Evolutionary conservation across 495 filamentous ascomycete species (phyloP).

Genomic region (Chaetomium tenue): DNA sequence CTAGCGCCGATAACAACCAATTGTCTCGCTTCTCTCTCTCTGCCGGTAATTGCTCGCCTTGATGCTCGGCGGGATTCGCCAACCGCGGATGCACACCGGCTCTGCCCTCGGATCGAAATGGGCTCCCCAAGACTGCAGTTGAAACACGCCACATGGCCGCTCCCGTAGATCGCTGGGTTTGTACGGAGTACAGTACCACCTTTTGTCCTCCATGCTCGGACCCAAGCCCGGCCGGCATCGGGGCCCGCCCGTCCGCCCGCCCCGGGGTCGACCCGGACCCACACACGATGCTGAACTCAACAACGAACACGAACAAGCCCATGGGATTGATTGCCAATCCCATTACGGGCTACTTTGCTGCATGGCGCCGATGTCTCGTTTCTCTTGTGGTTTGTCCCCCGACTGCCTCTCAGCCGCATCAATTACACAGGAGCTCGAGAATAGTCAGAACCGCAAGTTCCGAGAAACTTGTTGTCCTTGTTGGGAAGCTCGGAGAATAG

Average conservation of each 20-base stretch:
- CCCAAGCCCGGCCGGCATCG: slow-evolving; percentile 23
- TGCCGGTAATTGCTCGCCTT: background rate
- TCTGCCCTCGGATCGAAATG: background rate
- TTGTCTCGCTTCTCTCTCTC: background rate
- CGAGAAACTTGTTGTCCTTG: background rate
- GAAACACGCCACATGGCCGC: slow-evolving; percentile 1
- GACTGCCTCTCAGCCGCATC: background rate
- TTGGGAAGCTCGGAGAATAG: slow-evolving; percentile 17
- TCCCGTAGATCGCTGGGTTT: background rate
- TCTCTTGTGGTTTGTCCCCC: too few relatives aligned
- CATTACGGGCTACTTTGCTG: too few relatives aligned
- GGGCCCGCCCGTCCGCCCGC: slow-evolving; percentile 22
- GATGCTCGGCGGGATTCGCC: background rate
- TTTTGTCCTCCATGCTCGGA: slow-evolving; percentile 19
- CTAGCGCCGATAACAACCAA: slow-evolving; percentile 20
- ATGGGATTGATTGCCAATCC: too few relatives aligned
- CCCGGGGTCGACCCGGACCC: background rate
- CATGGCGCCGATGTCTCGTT: too few relatives aligned
- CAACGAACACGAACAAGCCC: background rate
- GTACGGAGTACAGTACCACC: background rate
- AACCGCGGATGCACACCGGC: background rate
- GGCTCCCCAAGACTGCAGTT: background rate
- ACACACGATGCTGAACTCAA: background rate
- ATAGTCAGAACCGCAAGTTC: too few relatives aligned
- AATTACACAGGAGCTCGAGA: too few relatives aligned